These are phyloP conservation scores for Melaleuca alternifolia DNA, from an alignment of 345 rosid species.

Conservation along the genomic window DNA sequence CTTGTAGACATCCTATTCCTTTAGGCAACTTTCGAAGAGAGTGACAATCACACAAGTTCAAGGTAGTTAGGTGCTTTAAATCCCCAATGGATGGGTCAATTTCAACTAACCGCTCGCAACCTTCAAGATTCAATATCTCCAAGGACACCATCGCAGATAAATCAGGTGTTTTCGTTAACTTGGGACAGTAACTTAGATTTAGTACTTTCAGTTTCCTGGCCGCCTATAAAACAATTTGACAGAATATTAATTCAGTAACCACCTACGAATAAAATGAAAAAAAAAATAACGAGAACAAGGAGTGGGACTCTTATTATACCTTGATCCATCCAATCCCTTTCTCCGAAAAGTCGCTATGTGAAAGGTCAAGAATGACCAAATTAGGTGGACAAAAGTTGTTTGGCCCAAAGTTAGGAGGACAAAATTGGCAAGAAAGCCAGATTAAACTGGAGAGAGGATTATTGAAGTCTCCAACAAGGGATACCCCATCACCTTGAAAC, in stretches of 20 bases:
- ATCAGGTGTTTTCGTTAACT: too few species aligned
- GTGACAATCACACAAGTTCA: too few species aligned
- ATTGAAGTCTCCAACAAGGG: background rate
- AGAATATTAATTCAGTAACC: background rate
- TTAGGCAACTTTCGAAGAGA: too few species aligned
- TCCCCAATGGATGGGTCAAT: too few species aligned
- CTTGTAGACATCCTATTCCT: too few species aligned
- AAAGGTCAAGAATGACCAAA: background rate
- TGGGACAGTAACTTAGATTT: too few species aligned
- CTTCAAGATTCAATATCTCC: too few species aligned
- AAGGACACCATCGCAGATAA: too few species aligned
- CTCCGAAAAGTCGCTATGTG: fast-evolving
- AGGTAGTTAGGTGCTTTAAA: too few species aligned
- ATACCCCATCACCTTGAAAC: background rate
- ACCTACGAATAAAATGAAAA: background rate
- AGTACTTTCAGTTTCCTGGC: too few species aligned
- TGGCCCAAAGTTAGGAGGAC: background rate
- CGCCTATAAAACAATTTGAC: background rate
- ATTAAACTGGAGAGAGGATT: background rate
- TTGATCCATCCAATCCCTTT: background rate
- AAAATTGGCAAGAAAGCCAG: background rate
- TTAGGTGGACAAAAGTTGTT: background rate
- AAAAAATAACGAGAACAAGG: background rate
- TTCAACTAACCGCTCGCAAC: too few species aligned
- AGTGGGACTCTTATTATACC: too few species aligned